phyloP scores from a whole-genome alignment of 352 stramenopile species.

The Blastocystis sp. region DNA sequence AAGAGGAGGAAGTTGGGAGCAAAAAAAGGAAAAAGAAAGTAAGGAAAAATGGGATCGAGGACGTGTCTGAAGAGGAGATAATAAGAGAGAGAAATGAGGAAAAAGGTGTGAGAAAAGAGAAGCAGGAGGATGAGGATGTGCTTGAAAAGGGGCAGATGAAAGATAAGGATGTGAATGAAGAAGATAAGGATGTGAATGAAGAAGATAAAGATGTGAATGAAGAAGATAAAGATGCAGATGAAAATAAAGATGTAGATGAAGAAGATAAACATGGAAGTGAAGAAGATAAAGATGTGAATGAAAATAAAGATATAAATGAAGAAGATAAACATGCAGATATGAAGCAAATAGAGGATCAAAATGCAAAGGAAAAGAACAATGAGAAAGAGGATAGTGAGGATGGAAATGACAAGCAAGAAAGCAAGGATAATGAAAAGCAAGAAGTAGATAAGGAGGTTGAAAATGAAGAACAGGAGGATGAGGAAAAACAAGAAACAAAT shows the following conservation, averaged over 20 bases:
- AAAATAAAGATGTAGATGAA: not conserved
- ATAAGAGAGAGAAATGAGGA: not conserved
- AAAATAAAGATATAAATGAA: not conserved
- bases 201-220: not conserved
- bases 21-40: not conserved
- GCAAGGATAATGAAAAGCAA: not conserved
- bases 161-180: not conserved
- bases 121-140: not conserved
- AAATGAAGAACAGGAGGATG: not conserved
- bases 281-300: not conserved
- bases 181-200: not conserved
- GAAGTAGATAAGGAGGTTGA: not conserved
- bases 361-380: not conserved
- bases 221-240: not conserved
- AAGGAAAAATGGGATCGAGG: not conserved
- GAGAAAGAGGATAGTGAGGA: not conserved
- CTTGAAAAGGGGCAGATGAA: not conserved
- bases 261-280: not conserved
- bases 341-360: not conserved
- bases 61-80: not conserved
- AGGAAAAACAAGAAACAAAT: slow-evolving; percentile 4
- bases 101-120: not conserved
- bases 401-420: not conserved
- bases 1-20: not conserved
- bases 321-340: not conserved